Conservation (phyloP, 1,284 basidiomycete species). For the Neonothopanus nambi region DNA sequence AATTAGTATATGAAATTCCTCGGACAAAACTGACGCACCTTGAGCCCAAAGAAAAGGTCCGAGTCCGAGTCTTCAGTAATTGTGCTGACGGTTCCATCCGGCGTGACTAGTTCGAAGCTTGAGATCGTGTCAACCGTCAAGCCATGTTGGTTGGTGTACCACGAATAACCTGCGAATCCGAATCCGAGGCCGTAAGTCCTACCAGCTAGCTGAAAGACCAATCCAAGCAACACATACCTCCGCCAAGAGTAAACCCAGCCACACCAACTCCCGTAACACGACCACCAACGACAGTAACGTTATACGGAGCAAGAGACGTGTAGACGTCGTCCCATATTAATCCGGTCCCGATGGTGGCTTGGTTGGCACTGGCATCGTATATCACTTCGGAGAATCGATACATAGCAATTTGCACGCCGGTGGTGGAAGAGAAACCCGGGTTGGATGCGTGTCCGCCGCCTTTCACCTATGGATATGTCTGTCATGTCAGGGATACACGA, state of each 20-base stretch:
- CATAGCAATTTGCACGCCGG: conserved; percentile 59
- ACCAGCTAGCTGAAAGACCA: background rate
- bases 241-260: conserved; percentile 54
- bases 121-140: conserved; percentile 41
- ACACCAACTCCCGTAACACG: conserved; percentile 54
- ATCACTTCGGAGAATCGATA: conserved; percentile 44
- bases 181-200: background rate
- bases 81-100: conserved; percentile 34
- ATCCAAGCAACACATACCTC: conserved; percentile 37
- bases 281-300: conserved; percentile 55
- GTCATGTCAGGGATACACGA: background rate
- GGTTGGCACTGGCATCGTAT: conserved; percentile 40
- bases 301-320: conserved; percentile 40
- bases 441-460: conserved; percentile 54
- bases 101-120: conserved; percentile 37
- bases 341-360: conserved; percentile 50
- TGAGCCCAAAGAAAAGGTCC: conserved; percentile 41
- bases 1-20: background rate
- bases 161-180: conserved; percentile 40
- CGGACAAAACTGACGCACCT: conserved; percentile 20
- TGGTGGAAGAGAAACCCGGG: conserved; percentile 53
- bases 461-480: conserved; percentile 50
- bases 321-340: conserved; percentile 63
- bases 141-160: conserved; percentile 38
- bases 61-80: conserved; percentile 31